A percentile compares a stretch with the other conserved stretches of the same genome.
phyloP scores from a whole-genome alignment of 768 basidiomycete species.

The Amyloporia xantha region DNA sequence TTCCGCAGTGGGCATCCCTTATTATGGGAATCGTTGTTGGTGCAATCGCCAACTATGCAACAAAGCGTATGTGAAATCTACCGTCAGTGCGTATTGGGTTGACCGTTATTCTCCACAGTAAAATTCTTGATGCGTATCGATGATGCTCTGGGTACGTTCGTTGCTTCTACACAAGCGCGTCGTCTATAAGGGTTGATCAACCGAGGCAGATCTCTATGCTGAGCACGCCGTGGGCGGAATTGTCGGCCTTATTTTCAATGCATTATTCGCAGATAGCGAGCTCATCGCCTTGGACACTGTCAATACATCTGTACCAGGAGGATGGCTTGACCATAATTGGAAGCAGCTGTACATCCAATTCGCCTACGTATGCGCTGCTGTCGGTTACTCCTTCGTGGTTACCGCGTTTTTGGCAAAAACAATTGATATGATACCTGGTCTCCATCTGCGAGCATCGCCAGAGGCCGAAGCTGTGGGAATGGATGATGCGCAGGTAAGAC shows the following conservation, averaged over 20 bases:
- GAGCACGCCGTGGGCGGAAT: conserved; percentile 86
- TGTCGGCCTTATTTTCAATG: conserved; percentile 75
- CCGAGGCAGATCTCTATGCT: conserved; percentile 63
- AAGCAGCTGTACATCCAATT: conserved; percentile 77
- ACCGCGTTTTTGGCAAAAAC: conserved; percentile 71
- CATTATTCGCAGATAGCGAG: conserved; percentile 73
- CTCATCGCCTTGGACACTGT: conserved; percentile 77
- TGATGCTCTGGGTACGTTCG: conserved; percentile 63
- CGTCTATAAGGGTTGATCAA: not conserved
- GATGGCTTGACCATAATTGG: conserved; percentile 82
- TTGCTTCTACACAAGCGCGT: not conserved
- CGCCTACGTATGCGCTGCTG: conserved; percentile 75
- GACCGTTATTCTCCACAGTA: conserved; percentile 45
- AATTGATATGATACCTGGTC: conserved; percentile 77
- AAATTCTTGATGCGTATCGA: conserved; percentile 69
- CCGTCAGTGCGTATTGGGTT: too few relatives aligned
- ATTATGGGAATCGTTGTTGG: conserved; percentile 72
- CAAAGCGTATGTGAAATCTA: conserved; percentile 70
- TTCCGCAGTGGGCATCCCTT: conserved; percentile 72
- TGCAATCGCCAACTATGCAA: conserved; percentile 74
- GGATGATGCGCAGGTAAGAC: conserved; percentile 70
- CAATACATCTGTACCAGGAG: conserved; percentile 53
- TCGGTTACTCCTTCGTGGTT: conserved; percentile 64
- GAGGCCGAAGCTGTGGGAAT: conserved; percentile 74
- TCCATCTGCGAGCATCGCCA: conserved; percentile 58